Base-by-base conservation (phyloP, 768 basidiomycete genomes). In the Lactarius hatsudake region DNA sequence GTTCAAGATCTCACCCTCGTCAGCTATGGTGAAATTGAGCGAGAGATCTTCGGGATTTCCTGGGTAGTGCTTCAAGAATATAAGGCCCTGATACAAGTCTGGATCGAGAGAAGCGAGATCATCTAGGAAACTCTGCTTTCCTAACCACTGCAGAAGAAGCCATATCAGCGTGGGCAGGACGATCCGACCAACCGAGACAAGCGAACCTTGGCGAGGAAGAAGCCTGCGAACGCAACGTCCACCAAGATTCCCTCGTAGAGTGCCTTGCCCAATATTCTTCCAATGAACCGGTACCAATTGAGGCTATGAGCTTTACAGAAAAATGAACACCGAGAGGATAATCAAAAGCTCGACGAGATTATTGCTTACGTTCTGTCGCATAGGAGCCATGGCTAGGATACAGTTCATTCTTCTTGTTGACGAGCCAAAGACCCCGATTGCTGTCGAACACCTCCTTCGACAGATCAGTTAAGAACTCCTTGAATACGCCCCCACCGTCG, bases 401-500 rank as follows among this genome's bases (percentile, higher is more conserved):
- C 55, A 99, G 79, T 76, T 98, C 94, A 63, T 97, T 93, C 77
- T 94, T 91, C 76, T 86, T 86, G 65, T 89, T 99, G 32, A 86
- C 87, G 32, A 96, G 81, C 97, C 97, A 99, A 5, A 99, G 79
- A 12, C 97, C 97, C 5, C 94, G 87, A 73, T 98, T 87, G 2
- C 91, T 90, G 73, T 99, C 94, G 68, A 99, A 98, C 0, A 92
- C 96, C 75, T 98, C 96, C 73, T 91, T 94, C 65, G 88, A 89
- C 20, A 99, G 76, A 17, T 90, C 93, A 2, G 95, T 99, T 73
- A 98, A 85, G 72, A 98, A 97, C 76, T 98, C 97, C 75, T 98
- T 99, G 82, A 97, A 98, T 5, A 98, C 88, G 0, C 97, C 97
- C 2, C 97, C 96, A 2, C 96, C 96, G 70, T 98, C 96, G 38